Percentiles rank a stretch among this genome's conserved stretches.
phyloP scores from a whole-genome alignment of 2,329 filamentous ascomycete species.

The Scedosporium boydii region DNA sequence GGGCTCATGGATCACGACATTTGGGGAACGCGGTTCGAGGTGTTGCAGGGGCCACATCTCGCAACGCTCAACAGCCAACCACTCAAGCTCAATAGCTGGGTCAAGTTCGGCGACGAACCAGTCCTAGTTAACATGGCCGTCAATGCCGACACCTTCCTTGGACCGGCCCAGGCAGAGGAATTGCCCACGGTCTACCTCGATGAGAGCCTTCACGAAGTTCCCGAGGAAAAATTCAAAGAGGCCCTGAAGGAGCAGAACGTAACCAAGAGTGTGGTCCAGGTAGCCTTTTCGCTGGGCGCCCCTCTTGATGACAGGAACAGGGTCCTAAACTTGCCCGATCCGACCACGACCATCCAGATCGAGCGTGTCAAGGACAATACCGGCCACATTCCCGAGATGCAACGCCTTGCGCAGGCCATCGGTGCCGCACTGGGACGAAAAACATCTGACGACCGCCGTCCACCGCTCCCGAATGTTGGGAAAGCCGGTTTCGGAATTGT shows the following conservation, averaged over 20 bases:
- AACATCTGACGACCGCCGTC: not conserved
- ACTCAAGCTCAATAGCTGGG: slow-evolving; percentile 3
- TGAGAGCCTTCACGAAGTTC: not conserved
- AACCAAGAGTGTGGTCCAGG: slow-evolving; percentile 1
- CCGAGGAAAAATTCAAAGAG: slow-evolving; percentile 4
- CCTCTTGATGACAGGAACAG: slow-evolving; percentile 2
- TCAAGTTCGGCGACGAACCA: slow-evolving; percentile 3
- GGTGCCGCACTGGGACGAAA: not conserved
- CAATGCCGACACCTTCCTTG: slow-evolving; percentile 5
- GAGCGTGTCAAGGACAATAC: not conserved
- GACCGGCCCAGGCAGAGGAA: not conserved
- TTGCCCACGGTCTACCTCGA: slow-evolving; percentile 2
- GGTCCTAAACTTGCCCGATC: slow-evolving; percentile 4
- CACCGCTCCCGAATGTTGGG: not conserved
- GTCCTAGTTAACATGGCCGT: slow-evolving; percentile 5
- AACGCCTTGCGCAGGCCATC: slow-evolving; percentile 1
- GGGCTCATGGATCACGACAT: slow-evolving; percentile 7
- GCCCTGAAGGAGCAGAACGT: not conserved
- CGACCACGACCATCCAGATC: slow-evolving; percentile 3
- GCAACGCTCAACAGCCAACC: slow-evolving; percentile 1
- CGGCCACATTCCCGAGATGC: not conserved
- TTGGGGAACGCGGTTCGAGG: slow-evolving; percentile 4
- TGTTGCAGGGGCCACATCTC: slow-evolving; percentile 2
- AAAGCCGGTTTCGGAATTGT: slow-evolving; percentile 1
- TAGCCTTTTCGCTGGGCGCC: not conserved